phyloP scores from a whole-genome alignment of 2,329 filamentous ascomycete species.

The Colletotrichum phormii region DNA sequence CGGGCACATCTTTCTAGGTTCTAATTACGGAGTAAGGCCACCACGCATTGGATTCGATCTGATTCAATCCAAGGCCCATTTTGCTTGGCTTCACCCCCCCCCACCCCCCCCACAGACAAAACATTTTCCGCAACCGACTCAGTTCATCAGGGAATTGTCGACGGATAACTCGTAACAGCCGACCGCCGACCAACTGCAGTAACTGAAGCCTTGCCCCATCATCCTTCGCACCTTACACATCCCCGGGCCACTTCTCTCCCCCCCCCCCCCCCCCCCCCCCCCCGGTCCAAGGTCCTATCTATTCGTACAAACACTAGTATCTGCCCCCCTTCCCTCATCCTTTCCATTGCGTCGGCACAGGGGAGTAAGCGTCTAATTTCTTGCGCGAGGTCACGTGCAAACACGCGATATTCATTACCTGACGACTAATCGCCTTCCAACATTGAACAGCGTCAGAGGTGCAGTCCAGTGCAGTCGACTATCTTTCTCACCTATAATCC shows the following conservation, averaged over 20 bases:
- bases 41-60: background rate
- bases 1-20: background rate
- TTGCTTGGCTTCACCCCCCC: background rate
- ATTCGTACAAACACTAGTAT: background rate
- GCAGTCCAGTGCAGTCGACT: background rate
- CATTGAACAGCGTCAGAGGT: background rate
- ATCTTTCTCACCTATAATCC: background rate
- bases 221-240: background rate
- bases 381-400: conserved; percentile 31
- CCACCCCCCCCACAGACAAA: background rate
- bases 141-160: background rate
- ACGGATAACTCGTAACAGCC: background rate
- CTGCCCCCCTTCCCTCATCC: background rate
- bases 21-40: background rate
- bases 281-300: background rate
- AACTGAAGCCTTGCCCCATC: background rate
- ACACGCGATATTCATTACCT: conserved; percentile 27
- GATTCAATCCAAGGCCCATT: background rate
- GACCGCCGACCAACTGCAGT: background rate
- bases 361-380: background rate
- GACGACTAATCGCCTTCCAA: background rate
- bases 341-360: background rate
- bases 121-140: background rate
- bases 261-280: too few relatives aligned
- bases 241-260: too few relatives aligned